A percentile compares a stretch with the other conserved stretches of the same genome.
Conservation (phyloP, 2,329 filamentous ascomycete species). For the Fusarium dimerum region DNA sequence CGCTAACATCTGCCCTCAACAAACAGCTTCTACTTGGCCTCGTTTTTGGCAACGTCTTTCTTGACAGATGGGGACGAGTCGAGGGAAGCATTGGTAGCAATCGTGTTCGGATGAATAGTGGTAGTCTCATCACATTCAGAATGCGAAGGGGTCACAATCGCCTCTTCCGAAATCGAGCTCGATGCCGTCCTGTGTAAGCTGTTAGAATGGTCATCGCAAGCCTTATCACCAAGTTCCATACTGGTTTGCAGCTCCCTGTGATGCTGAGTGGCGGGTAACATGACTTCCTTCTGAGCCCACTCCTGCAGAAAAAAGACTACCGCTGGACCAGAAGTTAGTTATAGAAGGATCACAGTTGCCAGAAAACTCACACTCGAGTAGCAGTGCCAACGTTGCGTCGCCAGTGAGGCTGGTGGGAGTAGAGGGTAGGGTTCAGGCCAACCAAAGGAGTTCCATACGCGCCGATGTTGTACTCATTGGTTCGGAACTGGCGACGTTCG, state of each 20-base stretch:
- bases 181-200: constrained; percentile 35
- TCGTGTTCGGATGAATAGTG: constrained; percentile 55
- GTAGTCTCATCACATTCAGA: constrained; percentile 56
- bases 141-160: constrained; percentile 41
- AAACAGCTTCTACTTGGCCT: constrained; percentile 19
- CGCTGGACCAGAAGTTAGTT: constrained; percentile 14
- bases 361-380: constrained; percentile 33
- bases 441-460: constrained; percentile 66
- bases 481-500: constrained; percentile 91
- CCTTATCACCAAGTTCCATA: constrained; percentile 33
- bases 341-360: not conserved
- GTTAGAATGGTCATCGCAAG: constrained; percentile 35
- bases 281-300: constrained; percentile 15
- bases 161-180: constrained; percentile 44
- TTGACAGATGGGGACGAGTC: constrained; percentile 51
- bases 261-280: constrained; percentile 31
- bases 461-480: constrained; percentile 87
- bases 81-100: constrained; percentile 44
- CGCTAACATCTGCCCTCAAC: not conserved
- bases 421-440: constrained; percentile 47
- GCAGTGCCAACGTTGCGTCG: constrained; percentile 30
- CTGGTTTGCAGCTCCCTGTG: constrained; percentile 38
- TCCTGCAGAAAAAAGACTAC: not conserved
- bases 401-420: constrained; percentile 40
- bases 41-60: constrained; percentile 38